phyloP scores from a whole-genome alignment of 1,284 basidiomycete species.

The Butyriboletus appendiculatus region DNA sequence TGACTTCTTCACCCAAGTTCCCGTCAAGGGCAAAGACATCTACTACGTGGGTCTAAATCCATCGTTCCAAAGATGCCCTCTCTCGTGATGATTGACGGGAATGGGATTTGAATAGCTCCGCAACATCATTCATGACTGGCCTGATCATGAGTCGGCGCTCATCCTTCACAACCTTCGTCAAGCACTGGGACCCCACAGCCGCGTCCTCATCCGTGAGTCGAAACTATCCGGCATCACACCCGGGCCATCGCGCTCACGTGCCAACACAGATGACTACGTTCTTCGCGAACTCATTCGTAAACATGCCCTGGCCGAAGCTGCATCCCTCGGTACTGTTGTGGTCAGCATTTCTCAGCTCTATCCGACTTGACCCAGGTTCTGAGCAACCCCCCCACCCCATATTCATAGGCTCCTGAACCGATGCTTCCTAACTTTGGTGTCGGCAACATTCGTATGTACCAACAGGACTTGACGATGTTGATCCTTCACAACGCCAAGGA shows the following conservation, averaged over 20 bases:
- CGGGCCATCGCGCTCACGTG: not conserved
- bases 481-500: slow-evolving; percentile 34
- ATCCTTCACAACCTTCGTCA: slow-evolving; percentile 32
- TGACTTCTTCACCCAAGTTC: slow-evolving; percentile 33
- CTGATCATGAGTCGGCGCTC: slow-evolving; percentile 25
- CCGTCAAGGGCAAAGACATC: slow-evolving; percentile 28
- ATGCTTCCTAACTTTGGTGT: slow-evolving; percentile 39
- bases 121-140: slow-evolving; percentile 35
- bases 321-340: slow-evolving; percentile 10
- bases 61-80: not conserved
- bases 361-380: not conserved
- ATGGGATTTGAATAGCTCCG: slow-evolving; percentile 19
- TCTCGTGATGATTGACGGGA: not conserved
- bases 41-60: slow-evolving; percentile 31
- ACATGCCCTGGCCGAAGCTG: slow-evolving; percentile 14
- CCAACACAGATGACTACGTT: slow-evolving; percentile 24
- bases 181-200: slow-evolving; percentile 30
- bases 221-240: not conserved
- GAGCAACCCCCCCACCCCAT: not conserved
- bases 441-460: slow-evolving; percentile 31
- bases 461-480: slow-evolving; percentile 36
- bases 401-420: slow-evolving; percentile 35
- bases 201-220: slow-evolving; percentile 32
- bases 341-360: slow-evolving; percentile 9
- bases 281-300: slow-evolving; percentile 20